Conservation (phyloP, 306 rosid species). For the Heteromeles arbutifolia region DNA sequence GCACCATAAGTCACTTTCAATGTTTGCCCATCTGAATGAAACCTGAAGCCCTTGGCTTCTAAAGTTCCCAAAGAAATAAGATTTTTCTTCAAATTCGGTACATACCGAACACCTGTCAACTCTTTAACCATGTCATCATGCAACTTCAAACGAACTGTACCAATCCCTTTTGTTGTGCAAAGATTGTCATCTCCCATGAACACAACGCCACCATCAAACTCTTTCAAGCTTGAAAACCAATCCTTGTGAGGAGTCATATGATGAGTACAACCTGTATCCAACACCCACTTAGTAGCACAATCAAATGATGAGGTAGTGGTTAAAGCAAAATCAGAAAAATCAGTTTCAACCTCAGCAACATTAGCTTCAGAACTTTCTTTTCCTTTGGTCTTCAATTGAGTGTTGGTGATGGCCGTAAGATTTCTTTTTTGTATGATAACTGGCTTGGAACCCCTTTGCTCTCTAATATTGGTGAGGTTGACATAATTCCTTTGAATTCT, state of each 20-base stretch:
- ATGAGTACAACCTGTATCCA: background rate
- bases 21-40: too few relatives aligned
- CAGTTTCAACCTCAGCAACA: constrained; percentile 39
- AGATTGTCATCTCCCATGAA: too few relatives aligned
- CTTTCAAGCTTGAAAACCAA: background rate
- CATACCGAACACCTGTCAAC: background rate
- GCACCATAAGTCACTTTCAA: background rate
- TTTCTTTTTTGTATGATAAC: too few relatives aligned
- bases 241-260: background rate
- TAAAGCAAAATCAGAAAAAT: background rate
- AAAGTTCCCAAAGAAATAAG: background rate
- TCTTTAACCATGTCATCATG: background rate
- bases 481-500: too few relatives aligned
- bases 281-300: background rate
- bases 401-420: too few relatives aligned
- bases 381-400: background rate
- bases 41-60: background rate
- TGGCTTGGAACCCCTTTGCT: too few relatives aligned
- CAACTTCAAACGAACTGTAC: background rate
- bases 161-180: background rate
- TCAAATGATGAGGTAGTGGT: too few relatives aligned
- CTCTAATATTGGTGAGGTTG: too few relatives aligned
- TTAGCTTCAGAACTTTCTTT: background rate
- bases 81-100: background rate
- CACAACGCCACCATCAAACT: too few relatives aligned